phyloP scores from a whole-genome alignment of 2,329 filamentous ascomycete species.

The Fusarium buxicola region DNA sequence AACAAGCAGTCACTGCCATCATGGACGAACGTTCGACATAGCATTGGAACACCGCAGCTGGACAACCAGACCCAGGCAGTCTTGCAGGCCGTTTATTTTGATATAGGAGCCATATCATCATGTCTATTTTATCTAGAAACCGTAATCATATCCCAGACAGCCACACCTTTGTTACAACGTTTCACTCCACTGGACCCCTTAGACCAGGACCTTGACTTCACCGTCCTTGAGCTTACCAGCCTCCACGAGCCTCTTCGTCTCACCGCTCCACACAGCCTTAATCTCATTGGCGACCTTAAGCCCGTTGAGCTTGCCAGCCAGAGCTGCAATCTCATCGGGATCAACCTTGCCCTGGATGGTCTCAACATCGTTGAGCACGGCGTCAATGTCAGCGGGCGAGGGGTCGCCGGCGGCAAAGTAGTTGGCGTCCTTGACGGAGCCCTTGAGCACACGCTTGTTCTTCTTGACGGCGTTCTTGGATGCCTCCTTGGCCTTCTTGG shows the following conservation, averaged over 20 bases:
- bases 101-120: slow-evolving; percentile 30
- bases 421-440: slow-evolving; percentile 95
- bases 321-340: slow-evolving; percentile 85
- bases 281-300: slow-evolving; percentile 86
- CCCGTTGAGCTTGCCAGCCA: slow-evolving; percentile 83
- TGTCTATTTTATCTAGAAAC: slow-evolving; percentile 40
- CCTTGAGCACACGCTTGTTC: slow-evolving; percentile 98
- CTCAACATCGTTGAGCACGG: slow-evolving; percentile 87
- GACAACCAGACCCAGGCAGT: background rate
- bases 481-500: slow-evolving; percentile 98
- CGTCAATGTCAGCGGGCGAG: slow-evolving; percentile 82
- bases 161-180: slow-evolving; percentile 2
- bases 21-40: background rate
- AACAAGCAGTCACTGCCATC: background rate
- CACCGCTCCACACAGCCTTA: slow-evolving; percentile 82
- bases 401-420: slow-evolving; percentile 87
- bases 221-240: slow-evolving; percentile 89
- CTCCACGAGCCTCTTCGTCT: slow-evolving; percentile 81
- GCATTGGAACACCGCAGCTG: slow-evolving; percentile 7
- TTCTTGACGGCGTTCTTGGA: slow-evolving; percentile 99
- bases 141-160: slow-evolving; percentile 29
- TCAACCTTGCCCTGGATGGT: slow-evolving; percentile 89
- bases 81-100: slow-evolving; percentile 30
- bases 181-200: slow-evolving; percentile 19
- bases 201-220: slow-evolving; percentile 76